Percentiles rank a stretch among this genome's conserved stretches.
These are phyloP conservation scores for Triangularia setosa DNA, from an alignment of 2,329 filamentous ascomycete genomes.

Conservation along the genomic window DNA sequence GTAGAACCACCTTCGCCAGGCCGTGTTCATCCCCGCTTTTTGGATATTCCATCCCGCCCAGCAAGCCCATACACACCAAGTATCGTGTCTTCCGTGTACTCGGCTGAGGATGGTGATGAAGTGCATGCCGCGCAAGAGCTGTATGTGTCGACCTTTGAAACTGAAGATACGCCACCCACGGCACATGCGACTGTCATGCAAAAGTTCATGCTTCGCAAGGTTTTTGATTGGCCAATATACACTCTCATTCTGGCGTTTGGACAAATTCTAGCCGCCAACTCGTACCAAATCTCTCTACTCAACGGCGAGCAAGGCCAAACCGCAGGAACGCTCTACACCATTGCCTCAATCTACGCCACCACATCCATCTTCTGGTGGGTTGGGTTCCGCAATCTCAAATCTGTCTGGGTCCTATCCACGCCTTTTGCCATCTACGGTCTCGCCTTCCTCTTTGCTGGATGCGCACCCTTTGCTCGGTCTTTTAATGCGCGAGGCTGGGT, in stretches of 20 bases:
- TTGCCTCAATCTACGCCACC: slow-evolving; percentile 55
- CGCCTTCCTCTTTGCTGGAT: slow-evolving; percentile 57
- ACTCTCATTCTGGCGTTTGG: slow-evolving; percentile 57
- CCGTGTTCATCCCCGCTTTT: slow-evolving; percentile 4
- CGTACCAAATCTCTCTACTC: slow-evolving; percentile 63
- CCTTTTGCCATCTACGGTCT: slow-evolving; percentile 60
- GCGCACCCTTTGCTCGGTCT: slow-evolving; percentile 48
- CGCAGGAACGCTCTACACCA: slow-evolving; percentile 54
- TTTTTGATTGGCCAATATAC: slow-evolving; percentile 61
- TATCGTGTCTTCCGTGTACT: slow-evolving; percentile 14
- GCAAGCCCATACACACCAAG: slow-evolving; percentile 14
- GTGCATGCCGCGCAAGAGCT: neutral
- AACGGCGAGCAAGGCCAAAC: slow-evolving; percentile 58
- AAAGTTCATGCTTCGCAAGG: slow-evolving; percentile 51
- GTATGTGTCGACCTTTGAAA: slow-evolving; percentile 10
- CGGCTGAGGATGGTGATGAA: slow-evolving; percentile 4
- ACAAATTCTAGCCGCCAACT: slow-evolving; percentile 61
- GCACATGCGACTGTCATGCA: slow-evolving; percentile 6
- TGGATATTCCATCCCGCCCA: slow-evolving; percentile 11
- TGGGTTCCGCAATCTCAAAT: slow-evolving; percentile 53
- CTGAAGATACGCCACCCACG: slow-evolving; percentile 2
- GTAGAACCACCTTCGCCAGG: slow-evolving; percentile 10
- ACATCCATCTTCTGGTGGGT: slow-evolving; percentile 60
- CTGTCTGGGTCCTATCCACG: slow-evolving; percentile 51
- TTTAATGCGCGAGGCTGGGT: slow-evolving; percentile 41